Conservation (phyloP, 2,329 filamentous ascomycete species). For the Colletotrichum costaricense region DNA sequence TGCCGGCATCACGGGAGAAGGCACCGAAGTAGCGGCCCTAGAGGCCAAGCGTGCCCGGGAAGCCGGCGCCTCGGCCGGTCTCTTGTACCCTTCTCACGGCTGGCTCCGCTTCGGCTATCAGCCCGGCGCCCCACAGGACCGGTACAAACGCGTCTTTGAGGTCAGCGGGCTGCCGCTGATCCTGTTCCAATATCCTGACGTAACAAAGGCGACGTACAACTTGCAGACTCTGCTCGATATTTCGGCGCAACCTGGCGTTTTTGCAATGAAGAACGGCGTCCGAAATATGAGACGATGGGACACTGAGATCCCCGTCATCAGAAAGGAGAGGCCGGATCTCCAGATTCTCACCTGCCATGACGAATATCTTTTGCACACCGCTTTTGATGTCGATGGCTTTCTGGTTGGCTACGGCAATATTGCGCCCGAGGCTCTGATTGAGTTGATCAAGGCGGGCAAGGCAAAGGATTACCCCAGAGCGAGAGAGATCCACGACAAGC, state of each 20-base stretch:
- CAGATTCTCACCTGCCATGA: slow-evolving; percentile 64
- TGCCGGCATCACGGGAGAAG: slow-evolving; percentile 64
- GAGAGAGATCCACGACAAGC: slow-evolving; percentile 59
- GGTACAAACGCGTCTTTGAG: slow-evolving; percentile 62
- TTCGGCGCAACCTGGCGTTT: slow-evolving; percentile 61
- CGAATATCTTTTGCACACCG: slow-evolving; percentile 63
- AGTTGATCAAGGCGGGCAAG: slow-evolving; percentile 63
- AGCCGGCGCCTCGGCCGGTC: slow-evolving; percentile 61
- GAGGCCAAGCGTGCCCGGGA: slow-evolving; percentile 62
- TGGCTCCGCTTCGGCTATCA: slow-evolving; percentile 68
- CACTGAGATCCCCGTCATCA: slow-evolving; percentile 64
- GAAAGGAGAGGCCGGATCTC: slow-evolving; percentile 57
- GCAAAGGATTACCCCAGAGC: slow-evolving; percentile 59
- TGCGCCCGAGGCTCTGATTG: slow-evolving; percentile 60
- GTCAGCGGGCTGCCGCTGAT: slow-evolving; percentile 60
- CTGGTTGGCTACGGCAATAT: slow-evolving; percentile 66
- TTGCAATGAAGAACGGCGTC: slow-evolving; percentile 68
- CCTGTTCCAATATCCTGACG: slow-evolving; percentile 65
- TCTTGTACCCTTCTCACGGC: slow-evolving; percentile 64
- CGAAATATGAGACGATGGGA: slow-evolving; percentile 69
- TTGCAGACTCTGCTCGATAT: slow-evolving; percentile 65
- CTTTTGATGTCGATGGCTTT: slow-evolving; percentile 64
- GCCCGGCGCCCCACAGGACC: slow-evolving; percentile 61
- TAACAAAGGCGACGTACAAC: slow-evolving; percentile 63
- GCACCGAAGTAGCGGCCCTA: slow-evolving; percentile 62